These are phyloP conservation scores for Alectoria sarmentosa DNA, from an alignment of 495 filamentous ascomycete genomes.

Conservation along the genomic window DNA sequence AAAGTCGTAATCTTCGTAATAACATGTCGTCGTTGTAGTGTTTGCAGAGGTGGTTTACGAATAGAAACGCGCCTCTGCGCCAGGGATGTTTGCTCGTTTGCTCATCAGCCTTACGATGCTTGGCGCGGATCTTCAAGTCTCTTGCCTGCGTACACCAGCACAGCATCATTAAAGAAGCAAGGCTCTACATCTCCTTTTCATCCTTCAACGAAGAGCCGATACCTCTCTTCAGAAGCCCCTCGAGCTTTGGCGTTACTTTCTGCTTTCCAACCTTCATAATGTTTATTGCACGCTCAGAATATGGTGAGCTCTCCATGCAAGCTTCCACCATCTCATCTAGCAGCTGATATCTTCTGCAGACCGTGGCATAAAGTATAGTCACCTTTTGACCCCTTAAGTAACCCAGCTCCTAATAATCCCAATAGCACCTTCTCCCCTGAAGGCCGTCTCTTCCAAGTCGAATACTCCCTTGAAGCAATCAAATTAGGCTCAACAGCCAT, in stretches of 20 bases:
- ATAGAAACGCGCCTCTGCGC: neutral
- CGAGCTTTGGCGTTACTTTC: neutral
- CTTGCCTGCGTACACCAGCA: slow-evolving; percentile 14
- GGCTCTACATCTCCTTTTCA: neutral
- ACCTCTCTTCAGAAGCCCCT: neutral
- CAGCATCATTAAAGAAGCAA: neutral
- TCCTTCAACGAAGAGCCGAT: too few species aligned
- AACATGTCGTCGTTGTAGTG: slow-evolving; percentile 10
- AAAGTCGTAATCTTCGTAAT: slow-evolving; percentile 11
- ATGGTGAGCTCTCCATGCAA: slow-evolving; percentile 53
- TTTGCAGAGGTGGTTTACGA: neutral
- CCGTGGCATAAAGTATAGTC: slow-evolving; percentile 92
- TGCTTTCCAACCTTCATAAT: slow-evolving; percentile 48
- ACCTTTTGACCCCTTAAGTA: neutral
- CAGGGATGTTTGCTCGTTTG: slow-evolving; percentile 10
- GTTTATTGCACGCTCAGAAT: slow-evolving; percentile 99
- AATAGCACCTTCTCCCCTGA: slow-evolving; percentile 97
- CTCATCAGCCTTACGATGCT: slow-evolving; percentile 11
- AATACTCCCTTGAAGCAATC: slow-evolving; percentile 99
- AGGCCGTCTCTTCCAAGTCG: slow-evolving; percentile 99
- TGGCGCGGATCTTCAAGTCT: slow-evolving; percentile 4
- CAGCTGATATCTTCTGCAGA: slow-evolving; percentile 48
- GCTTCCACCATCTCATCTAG: slow-evolving; percentile 32
- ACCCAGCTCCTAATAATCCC: slow-evolving; percentile 17
- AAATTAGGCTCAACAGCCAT: slow-evolving; percentile 98